Percentiles rank a stretch among this genome's conserved stretches.
Evolutionary conservation across 345 rosid genomes (phyloP).

Genomic region (Syzygium oleosum): DNA sequence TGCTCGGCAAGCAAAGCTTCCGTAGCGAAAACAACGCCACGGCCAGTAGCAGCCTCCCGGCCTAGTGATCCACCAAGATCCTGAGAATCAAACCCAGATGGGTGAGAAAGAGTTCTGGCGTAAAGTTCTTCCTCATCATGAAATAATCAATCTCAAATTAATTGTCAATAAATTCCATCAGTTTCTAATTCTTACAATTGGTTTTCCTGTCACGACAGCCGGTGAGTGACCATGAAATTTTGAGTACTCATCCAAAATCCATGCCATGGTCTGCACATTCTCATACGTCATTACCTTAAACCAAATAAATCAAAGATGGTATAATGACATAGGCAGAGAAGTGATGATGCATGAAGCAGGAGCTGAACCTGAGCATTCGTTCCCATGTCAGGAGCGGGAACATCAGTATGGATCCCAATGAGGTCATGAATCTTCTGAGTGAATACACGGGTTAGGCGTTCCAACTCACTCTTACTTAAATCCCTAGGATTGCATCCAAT

Average conservation of each 20-base stretch:
- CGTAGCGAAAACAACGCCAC: slow-evolving; percentile 81
- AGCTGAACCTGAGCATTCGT: slow-evolving; percentile 68
- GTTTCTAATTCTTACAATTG: slow-evolving; percentile 44
- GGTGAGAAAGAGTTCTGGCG: not conserved
- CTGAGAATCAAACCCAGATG: slow-evolving; percentile 17
- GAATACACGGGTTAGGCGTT: slow-evolving; percentile 90
- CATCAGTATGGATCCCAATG: slow-evolving; percentile 82
- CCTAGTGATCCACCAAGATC: slow-evolving; percentile 99
- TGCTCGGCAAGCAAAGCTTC: slow-evolving; percentile 91
- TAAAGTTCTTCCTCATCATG: not conserved
- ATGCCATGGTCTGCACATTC: slow-evolving; percentile 71
- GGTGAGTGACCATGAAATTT: slow-evolving; percentile 97
- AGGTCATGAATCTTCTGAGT: slow-evolving; percentile 98
- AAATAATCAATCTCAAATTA: not conserved
- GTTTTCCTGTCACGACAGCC: slow-evolving; percentile 92
- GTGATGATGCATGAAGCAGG: not conserved
- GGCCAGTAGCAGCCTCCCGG: slow-evolving; percentile 98
- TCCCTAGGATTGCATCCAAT: slow-evolving; percentile 78
- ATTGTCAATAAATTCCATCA: not conserved
- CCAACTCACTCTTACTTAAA: slow-evolving; percentile 61
- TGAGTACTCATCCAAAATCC: slow-evolving; percentile 95
- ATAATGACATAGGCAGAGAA: not conserved
- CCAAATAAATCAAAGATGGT: not conserved
- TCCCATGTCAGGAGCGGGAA: slow-evolving; percentile 98
- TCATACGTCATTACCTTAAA: not conserved